Evolutionary conservation across 108 stramenopile genomes (phyloP), one percentile per base, ranked within the genome.

Genomic region (Mediolabrus comicus): DNA sequence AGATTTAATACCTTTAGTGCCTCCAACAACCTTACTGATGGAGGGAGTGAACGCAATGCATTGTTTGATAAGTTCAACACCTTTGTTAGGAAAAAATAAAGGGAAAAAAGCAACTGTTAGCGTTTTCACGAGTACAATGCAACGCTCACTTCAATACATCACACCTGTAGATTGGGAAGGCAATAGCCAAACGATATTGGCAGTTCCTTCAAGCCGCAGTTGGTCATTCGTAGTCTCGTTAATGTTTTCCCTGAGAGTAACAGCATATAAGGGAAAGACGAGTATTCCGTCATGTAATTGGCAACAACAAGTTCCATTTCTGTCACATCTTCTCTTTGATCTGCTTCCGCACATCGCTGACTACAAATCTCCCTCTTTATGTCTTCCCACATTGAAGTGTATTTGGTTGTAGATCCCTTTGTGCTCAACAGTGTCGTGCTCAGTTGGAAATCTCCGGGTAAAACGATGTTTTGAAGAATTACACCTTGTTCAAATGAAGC

Each of bases 121-220:
- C 19, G 22, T 22, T 22, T 49, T 49, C n/a, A 49, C 46, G 13
- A 39, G 14, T n/a, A 24, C 3, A 14, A 68, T 22, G 31, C 6
- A 49, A 10, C 0, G 33, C 41, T 41, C 34, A 68, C 22, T 49
- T 17, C 19, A 49, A 49, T 49, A n/a, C n/a, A 1, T 49, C 77
- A 71, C 36, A 79, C 77, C 65, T 56, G 64, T 13, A 79, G 65
- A 62, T 64, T 38, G 30, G 59, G 24, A n/a, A 80, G 38, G 30
- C 71, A 43, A 33, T 62, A 46, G 0, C 79, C 79, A 43, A 80
- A 41, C n/a, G 74, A 71, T 12, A 36, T 26, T 14, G 79, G 79
- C 49, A 80, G 74, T 3, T 24, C 30, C 4, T 58, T 30, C 9
- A 80, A 43, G 25, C 41, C 54, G 33, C 60, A 75, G 11, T 70